Evolutionary conservation across 352 stramenopile genomes (phyloP).

Genomic region (Blastocystis sp.): DNA sequence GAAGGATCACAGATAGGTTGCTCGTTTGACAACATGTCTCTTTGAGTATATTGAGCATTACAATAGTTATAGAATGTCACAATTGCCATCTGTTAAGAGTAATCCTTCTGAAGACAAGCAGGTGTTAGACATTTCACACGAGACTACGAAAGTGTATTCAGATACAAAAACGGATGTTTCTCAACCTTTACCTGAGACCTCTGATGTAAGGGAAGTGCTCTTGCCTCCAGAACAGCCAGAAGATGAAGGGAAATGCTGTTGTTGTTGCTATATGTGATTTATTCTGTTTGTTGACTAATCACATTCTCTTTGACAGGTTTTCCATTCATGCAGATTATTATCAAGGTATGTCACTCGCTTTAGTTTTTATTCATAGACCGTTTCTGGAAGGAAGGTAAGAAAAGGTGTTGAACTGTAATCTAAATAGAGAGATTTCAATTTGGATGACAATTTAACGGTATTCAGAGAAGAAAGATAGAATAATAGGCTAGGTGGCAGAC

Average conservation of each 20-base stretch:
- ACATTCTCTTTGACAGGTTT: conserved; percentile 12
- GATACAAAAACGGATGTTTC: no score
- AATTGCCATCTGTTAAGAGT: background rate
- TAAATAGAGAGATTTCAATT: conserved; percentile 67
- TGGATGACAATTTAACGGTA: conserved; percentile 67
- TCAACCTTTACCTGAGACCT: no score
- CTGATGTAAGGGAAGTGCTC: background rate
- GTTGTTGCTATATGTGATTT: background rate
- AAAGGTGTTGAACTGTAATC: background rate
- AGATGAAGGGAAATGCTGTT: background rate
- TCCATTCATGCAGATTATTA: conserved; percentile 49
- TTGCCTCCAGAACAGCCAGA: background rate
- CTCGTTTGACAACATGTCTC: conserved; percentile 16
- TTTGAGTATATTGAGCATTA: conserved; percentile 64
- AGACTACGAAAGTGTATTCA: no score
- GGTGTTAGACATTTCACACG: background rate
- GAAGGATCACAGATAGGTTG: background rate
- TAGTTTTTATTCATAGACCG: conserved; percentile 1
- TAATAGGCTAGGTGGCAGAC: conserved; percentile 34
- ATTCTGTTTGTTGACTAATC: conserved; percentile 9
- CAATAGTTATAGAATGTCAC: background rate
- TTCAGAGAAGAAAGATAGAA: background rate
- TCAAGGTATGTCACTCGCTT: conserved; percentile 20
- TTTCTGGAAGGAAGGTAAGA: conserved; percentile 47
- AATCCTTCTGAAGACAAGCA: background rate